Evolutionary conservation across 1,284 basidiomycete species (phyloP).

Genomic region (Schizopora paradoxa): DNA sequence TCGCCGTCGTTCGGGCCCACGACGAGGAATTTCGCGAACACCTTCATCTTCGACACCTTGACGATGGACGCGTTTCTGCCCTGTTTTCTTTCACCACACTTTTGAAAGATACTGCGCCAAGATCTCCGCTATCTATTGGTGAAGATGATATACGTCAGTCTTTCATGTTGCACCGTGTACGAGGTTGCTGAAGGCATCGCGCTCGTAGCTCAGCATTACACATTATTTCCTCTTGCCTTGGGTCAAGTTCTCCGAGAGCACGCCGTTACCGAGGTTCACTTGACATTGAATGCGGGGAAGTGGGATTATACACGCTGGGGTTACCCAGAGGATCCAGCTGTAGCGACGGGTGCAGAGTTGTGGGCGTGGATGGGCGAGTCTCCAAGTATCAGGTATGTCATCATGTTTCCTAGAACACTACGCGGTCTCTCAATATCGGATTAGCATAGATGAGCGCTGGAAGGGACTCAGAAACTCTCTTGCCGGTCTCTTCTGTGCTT

Average conservation of each 20-base stretch:
- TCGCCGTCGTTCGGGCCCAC: no score
- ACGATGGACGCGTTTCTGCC: constrained; percentile 80
- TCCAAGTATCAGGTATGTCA: constrained; percentile 39
- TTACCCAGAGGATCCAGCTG: constrained; percentile 69
- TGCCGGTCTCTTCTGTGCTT: constrained; percentile 92
- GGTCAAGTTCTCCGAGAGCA: constrained; percentile 84
- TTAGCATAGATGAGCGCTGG: constrained; percentile 75
- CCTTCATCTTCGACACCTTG: constrained; percentile 67
- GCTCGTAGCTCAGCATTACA: constrained; percentile 68
- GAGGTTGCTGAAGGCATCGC: background rate
- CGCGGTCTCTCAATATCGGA: background rate
- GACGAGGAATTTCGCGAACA: constrained; percentile 68
- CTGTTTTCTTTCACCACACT: constrained; percentile 80
- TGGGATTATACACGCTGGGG: constrained; percentile 91
- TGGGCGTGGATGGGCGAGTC: constrained; percentile 83
- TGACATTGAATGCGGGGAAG: constrained; percentile 84
- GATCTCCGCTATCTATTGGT: constrained; percentile 45
- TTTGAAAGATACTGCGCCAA: constrained; percentile 46
- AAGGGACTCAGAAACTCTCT: constrained; percentile 81
- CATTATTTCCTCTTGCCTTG: constrained; percentile 78
- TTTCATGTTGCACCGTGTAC: background rate
- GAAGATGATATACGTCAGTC: constrained; percentile 49
- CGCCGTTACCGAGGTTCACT: constrained; percentile 79
- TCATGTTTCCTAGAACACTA: background rate
- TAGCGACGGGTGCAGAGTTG: constrained; percentile 82